Conservation (phyloP, 2,329 filamentous ascomycete genomes). For the Sclerotinia minor region DNA sequence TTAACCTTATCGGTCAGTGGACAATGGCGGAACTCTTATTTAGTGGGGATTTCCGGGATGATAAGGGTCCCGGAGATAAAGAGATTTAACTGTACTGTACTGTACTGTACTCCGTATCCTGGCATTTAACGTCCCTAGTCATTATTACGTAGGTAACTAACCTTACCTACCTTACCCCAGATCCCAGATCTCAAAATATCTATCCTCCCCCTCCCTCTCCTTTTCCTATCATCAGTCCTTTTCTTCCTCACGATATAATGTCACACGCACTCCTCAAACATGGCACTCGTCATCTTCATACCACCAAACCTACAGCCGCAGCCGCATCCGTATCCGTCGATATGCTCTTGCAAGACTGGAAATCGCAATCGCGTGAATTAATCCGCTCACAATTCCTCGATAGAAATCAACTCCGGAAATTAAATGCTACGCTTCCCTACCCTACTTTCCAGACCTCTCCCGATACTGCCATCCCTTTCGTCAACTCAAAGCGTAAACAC, state of each 20-base stretch:
- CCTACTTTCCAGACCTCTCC: conserved; percentile 43
- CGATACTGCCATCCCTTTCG: neutral
- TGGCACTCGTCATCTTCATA: conserved; percentile 34
- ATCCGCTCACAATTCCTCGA: conserved; percentile 56
- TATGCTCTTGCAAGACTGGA: conserved; percentile 45
- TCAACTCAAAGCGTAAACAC: neutral
- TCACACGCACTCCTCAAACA: neutral
- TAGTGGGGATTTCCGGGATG: neutral
- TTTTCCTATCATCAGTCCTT: neutral
- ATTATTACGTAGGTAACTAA: too few relatives aligned
- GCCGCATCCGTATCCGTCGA: conserved; percentile 38
- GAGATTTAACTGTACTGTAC: neutral
- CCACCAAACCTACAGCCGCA: conserved; percentile 27
- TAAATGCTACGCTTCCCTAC: conserved; percentile 56
- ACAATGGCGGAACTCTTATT: conserved; percentile 10
- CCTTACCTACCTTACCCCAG: neutral
- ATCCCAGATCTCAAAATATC: neutral
- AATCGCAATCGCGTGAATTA: conserved; percentile 41
- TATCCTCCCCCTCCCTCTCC: neutral
- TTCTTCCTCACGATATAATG: neutral
- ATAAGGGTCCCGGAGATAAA: neutral
- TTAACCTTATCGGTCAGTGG: neutral
- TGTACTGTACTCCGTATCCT: neutral
- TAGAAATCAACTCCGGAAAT: conserved; percentile 62
- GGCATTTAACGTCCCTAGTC: neutral